Percentiles rank a stretch among this genome's conserved stretches.
These are phyloP conservation scores for Claviceps monticola DNA, from an alignment of 2,329 filamentous ascomycete species.

Conservation along the genomic window DNA sequence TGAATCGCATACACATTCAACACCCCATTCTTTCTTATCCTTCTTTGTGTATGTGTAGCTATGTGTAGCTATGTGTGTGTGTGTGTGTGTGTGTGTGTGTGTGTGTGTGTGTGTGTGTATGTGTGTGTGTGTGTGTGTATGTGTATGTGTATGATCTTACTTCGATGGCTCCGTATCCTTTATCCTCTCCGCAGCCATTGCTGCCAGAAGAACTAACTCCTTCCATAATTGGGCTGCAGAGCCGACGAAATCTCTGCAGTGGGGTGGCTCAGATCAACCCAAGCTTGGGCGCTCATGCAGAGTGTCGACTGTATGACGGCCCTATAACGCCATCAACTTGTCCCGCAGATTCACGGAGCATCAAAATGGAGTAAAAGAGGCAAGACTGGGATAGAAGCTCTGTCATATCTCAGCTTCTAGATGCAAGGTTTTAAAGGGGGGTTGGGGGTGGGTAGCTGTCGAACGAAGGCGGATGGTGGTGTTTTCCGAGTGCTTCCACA, in stretches of 20 bases:
- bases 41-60: neutral
- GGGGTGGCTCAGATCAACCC: neutral
- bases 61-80: neutral
- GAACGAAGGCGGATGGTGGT: too few relatives aligned
- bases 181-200: neutral
- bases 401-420: neutral
- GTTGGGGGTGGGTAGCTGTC: too few relatives aligned
- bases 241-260: neutral
- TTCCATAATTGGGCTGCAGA: too few relatives aligned
- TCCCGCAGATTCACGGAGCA: neutral
- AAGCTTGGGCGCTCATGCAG: neutral
- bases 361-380: neutral
- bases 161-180: neutral
- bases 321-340: neutral
- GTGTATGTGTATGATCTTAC: neutral
- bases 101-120: neutral
- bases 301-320: neutral
- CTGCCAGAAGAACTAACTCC: too few relatives aligned
- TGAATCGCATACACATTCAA: neutral
- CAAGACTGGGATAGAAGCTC: neutral
- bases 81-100: neutral
- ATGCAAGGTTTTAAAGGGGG: too few relatives aligned
- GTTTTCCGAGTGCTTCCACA: too few relatives aligned
- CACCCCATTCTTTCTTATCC: neutral
- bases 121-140: too few relatives aligned